A percentile compares a stretch with the other conserved stretches of the same genome.
Conservation (phyloP, 495 filamentous ascomycete genomes). For the Talaromyces trachyspermus region DNA sequence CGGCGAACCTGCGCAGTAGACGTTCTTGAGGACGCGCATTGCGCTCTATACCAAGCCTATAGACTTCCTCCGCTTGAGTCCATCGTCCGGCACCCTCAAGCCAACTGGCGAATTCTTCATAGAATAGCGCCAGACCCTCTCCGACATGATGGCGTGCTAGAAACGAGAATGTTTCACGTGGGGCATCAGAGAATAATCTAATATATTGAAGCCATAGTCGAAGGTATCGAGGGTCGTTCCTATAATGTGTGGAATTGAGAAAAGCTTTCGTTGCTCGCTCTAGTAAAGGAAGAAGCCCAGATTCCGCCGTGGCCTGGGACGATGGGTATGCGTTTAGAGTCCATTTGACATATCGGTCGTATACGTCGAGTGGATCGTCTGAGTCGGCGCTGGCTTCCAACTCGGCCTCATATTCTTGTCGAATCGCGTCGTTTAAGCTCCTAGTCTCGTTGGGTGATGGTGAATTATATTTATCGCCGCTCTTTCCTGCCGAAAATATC, state of each 20-base stretch:
- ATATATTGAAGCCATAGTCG: constrained; percentile 94
- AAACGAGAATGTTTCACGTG: constrained; percentile 87
- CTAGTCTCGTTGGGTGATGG: constrained; percentile 63
- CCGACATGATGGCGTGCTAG: constrained; percentile 82
- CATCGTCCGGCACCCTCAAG: constrained; percentile 79
- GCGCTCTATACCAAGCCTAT: constrained; percentile 75
- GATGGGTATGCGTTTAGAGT: constrained; percentile 91
- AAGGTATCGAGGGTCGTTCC: constrained; percentile 88
- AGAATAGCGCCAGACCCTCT: constrained; percentile 84
- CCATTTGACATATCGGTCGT: constrained; percentile 96
- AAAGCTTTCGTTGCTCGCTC: constrained; percentile 91
- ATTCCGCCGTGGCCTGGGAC: constrained; percentile 83
- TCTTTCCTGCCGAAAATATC: constrained; percentile 60
- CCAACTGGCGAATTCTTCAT: constrained; percentile 94
- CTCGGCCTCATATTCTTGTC: constrained; percentile 82
- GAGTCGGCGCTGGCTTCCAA: constrained; percentile 69
- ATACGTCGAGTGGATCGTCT: constrained; percentile 92
- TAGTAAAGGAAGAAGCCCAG: constrained; percentile 78
- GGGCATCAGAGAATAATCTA: constrained; percentile 81
- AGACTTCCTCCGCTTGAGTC: constrained; percentile 91
- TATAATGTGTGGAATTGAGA: constrained; percentile 75
- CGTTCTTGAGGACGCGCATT: constrained; percentile 80
- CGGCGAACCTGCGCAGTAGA: constrained; percentile 76
- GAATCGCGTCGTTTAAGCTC: constrained; percentile 67
- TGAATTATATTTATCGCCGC: constrained; percentile 35